phyloP scores from a whole-genome alignment of 768 basidiomycete genomes.

The Filobasidium floriforme region DNA sequence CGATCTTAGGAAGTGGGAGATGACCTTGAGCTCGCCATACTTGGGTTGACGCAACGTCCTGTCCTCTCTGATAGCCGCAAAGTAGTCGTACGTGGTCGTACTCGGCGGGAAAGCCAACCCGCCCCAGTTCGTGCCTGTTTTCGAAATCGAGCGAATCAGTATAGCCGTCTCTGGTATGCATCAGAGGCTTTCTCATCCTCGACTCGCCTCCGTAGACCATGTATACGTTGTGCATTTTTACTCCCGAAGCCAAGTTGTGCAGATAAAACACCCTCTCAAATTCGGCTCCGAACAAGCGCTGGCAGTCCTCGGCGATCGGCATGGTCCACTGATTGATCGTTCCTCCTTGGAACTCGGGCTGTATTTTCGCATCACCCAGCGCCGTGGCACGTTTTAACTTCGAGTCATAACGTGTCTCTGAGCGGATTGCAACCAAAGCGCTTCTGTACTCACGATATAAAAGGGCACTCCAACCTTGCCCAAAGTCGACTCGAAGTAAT shows the following conservation, averaged over 20 bases:
- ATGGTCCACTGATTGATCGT: conserved; percentile 74
- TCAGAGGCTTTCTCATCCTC: too few relatives aligned
- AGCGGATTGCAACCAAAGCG: too few relatives aligned
- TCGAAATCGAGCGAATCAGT: neutral
- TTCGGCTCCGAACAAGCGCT: conserved; percentile 8
- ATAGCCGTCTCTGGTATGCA: too few relatives aligned
- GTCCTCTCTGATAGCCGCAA: conserved; percentile 54
- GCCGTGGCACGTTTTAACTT: neutral
- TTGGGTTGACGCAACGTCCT: conserved; percentile 57
- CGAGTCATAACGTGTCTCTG: too few relatives aligned
- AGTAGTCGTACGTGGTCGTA: conserved; percentile 66
- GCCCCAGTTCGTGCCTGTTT: conserved; percentile 72
- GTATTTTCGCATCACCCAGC: too few relatives aligned
- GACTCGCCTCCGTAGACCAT: conserved; percentile 66
- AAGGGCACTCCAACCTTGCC: conserved; percentile 11
- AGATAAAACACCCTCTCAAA: conserved; percentile 58
- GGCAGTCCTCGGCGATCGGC: conserved; percentile 39
- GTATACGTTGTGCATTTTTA: conserved; percentile 73
- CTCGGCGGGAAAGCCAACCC: conserved; percentile 59
- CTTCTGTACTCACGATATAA: conserved; percentile 16
- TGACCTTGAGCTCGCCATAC: conserved; percentile 67
- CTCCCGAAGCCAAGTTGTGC: conserved; percentile 61
- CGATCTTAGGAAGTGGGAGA: conserved; percentile 69
- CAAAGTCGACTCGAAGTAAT: conserved; percentile 10
- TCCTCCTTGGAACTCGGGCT: conserved; percentile 67